Evolutionary conservation across 2,329 filamentous ascomycete species (phyloP).

Genomic region (Lasiodiplodia gonubiensis): DNA sequence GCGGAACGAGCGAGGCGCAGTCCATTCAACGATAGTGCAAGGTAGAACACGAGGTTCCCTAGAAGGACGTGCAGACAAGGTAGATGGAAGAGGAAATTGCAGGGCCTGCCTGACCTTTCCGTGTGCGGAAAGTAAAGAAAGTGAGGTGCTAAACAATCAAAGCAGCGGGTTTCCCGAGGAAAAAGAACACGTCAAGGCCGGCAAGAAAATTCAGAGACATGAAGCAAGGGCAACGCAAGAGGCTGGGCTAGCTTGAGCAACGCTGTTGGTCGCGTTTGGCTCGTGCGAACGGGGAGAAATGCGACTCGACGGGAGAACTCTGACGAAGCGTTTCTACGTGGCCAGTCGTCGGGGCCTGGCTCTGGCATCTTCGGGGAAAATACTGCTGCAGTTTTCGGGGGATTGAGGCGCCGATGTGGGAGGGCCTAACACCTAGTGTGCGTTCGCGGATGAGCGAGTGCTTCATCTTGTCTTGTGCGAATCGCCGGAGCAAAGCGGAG

Average conservation of each 20-base stretch:
- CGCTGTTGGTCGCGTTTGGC: constrained; percentile 5
- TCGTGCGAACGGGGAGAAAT: background rate
- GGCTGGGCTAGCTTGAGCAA: constrained; percentile 12
- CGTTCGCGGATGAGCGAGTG: background rate
- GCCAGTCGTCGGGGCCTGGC: background rate
- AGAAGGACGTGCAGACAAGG: constrained; percentile 2
- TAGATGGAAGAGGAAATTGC: constrained; percentile 21
- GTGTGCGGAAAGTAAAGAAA: constrained; percentile 24
- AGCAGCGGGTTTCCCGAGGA: background rate
- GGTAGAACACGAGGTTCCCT: background rate
- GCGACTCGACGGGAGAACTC: background rate
- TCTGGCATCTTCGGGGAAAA: background rate
- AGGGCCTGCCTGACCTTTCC: constrained; percentile 14
- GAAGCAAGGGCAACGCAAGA: constrained; percentile 18
- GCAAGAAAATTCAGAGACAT: background rate
- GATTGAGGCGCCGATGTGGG: background rate
- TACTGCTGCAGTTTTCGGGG: background rate
- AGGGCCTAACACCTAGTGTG: background rate
- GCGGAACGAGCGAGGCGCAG: background rate
- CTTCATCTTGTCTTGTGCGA: background rate
- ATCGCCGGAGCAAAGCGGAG: background rate
- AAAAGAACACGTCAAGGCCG: constrained; percentile 10
- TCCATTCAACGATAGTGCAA: background rate
- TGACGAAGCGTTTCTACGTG: background rate
- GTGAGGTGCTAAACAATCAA: constrained; percentile 6